Conservation (phyloP, 805 yeast genomes). For the Schwanniomyces pseudopolymorphus region DNA sequence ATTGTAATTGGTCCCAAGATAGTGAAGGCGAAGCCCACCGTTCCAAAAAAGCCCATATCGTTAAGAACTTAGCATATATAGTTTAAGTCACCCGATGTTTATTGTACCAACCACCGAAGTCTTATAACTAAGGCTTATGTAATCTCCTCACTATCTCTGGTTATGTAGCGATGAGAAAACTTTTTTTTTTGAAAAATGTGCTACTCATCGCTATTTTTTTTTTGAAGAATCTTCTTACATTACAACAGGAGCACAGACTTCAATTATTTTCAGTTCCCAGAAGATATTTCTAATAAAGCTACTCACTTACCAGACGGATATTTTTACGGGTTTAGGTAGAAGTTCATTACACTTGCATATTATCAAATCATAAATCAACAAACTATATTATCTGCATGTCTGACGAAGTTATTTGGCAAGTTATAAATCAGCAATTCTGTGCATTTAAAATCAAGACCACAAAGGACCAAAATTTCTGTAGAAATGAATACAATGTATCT, state of each 20-base stretch:
- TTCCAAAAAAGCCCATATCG: conserved; percentile 56
- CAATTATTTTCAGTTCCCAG: neutral
- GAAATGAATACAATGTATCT: conserved; percentile 93
- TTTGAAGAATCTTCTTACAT: neutral
- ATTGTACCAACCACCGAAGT: neutral
- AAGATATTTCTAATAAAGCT: neutral
- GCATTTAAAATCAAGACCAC: conserved; percentile 89
- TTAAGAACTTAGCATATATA: conserved; percentile 1
- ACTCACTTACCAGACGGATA: neutral
- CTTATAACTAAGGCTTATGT: neutral
- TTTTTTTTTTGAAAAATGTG: conserved; percentile 1
- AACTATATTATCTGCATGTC: conserved; percentile 33
- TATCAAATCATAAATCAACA: neutral
- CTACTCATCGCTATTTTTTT: conserved; percentile 1
- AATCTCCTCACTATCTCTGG: neutral
- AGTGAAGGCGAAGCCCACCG: conserved; percentile 47
- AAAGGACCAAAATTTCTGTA: conserved; percentile 87
- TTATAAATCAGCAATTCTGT: conserved; percentile 92
- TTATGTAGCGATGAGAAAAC: conserved; percentile 1
- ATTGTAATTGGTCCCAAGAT: conserved; percentile 41
- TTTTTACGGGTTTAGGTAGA: neutral
- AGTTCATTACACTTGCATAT: neutral
- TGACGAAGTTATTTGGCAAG: conserved; percentile 95
- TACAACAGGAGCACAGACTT: neutral
- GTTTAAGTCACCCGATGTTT: neutral